Evolutionary conservation across 257 asterid genomes (phyloP), one percentile per base, ranked within the genome.

Genomic region (Capsicum pubescens): DNA sequence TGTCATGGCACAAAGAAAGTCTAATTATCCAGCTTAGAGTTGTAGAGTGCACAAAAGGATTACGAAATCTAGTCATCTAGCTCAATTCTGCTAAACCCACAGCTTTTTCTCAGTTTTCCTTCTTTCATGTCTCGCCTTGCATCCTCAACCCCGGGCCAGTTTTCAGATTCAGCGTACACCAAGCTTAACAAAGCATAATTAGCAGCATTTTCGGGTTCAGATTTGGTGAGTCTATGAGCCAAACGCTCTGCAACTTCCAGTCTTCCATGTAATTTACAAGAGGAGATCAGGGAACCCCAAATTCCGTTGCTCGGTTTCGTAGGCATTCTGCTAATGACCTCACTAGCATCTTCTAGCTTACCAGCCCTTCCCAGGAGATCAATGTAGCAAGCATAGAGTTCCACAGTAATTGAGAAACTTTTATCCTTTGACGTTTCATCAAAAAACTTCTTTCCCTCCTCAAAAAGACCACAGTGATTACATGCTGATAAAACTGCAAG

Each of bases 351-450:
- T 81, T 91, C 87, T 5, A 93, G 66, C 89, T 85, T 85, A 83
- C 97, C 98, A 9, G 93, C 97, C 84, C 96, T 90, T 11, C 95
- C 94, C 50, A 93, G 97, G 71, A 94, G 93, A 81, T 91, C 97
- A 42, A 93, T 54, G 70, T 84, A 90, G 86, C 97, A 93, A 58
- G 94, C 91, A 83, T 93, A 93, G 79, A 91, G 97, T 83, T 93
- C 94, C 57, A 85, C 11, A 0, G 89, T 87, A 84, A 90, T 79
- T 44, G 70, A 21, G 8, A 87, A 85, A 14, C 86, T 79, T 3
- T 12, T 58, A 68, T 91, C 90, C 32, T 84, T 76, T 72, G 66
- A 48, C 0, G 93, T 93, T 85, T 61, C 87, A 42, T 87, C 74
- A 36, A 93, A 93, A 19, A 92, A 8, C 84, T 44, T 26, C 36